These are phyloP conservation scores for Coniochaeta sp. DNA, from an alignment of 2,329 filamentous ascomycete species.

Conservation along the genomic window DNA sequence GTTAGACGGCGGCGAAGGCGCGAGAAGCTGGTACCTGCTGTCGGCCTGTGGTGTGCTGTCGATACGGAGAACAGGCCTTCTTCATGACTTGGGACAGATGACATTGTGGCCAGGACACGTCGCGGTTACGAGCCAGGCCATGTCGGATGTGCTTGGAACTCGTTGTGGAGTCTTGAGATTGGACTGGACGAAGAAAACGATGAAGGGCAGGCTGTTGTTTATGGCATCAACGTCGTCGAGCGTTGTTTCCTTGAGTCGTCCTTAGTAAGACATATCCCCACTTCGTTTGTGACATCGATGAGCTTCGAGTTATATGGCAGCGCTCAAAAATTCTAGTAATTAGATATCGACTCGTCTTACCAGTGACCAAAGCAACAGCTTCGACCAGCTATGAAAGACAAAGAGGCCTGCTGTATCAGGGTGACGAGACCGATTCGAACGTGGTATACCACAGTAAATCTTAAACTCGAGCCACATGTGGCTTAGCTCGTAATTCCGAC, in stretches of 20 bases:
- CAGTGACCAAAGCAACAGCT: too few relatives aligned
- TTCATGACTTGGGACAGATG: constrained; percentile 2
- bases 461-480: background rate
- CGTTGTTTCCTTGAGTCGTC: too few relatives aligned
- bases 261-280: too few relatives aligned
- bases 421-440: too few relatives aligned
- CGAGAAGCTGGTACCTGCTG: background rate
- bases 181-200: too few relatives aligned
- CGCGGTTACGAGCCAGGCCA: background rate
- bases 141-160: background rate
- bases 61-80: background rate
- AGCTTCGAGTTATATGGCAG: too few relatives aligned
- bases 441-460: too few relatives aligned
- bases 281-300: too few relatives aligned
- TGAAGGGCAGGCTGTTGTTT: background rate
- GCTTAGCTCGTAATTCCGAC: background rate
- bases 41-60: background rate
- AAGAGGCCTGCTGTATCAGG: too few relatives aligned
- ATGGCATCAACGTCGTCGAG: background rate
- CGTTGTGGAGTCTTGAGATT: background rate
- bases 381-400: too few relatives aligned
- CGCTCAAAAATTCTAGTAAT: too few relatives aligned
- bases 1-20: background rate
- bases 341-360: too few relatives aligned
- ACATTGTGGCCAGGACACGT: background rate